phyloP scores from a whole-genome alignment of 2,329 filamentous ascomycete species.

The Didymella keratinophila region DNA sequence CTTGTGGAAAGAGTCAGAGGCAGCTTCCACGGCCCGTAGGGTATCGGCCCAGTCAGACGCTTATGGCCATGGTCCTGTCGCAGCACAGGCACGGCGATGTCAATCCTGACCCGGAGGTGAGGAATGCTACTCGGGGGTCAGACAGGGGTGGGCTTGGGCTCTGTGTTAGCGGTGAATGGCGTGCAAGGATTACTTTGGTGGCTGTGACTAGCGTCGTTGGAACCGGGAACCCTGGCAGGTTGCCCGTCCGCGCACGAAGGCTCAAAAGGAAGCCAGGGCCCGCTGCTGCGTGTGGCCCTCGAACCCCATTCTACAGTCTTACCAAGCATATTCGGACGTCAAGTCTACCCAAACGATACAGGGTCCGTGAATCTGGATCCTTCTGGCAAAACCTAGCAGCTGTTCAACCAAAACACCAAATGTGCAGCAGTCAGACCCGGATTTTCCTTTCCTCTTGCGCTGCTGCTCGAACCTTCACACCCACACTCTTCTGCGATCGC shows the following conservation, averaged over 20 bases:
- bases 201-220: slow-evolving; percentile 17
- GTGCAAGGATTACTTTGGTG: not conserved
- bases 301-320: slow-evolving; percentile 29
- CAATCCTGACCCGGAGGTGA: slow-evolving; percentile 37
- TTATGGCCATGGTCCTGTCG: slow-evolving; percentile 22
- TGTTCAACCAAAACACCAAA: slow-evolving; percentile 35
- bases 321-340: slow-evolving; percentile 42
- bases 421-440: slow-evolving; percentile 48
- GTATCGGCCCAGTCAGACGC: slow-evolving; percentile 26
- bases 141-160: slow-evolving; percentile 29
- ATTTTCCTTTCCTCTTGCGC: slow-evolving; percentile 40
- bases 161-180: slow-evolving; percentile 25
- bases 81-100: slow-evolving; percentile 32
- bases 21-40: not conserved
- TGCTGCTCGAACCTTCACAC: slow-evolving; percentile 41
- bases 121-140: slow-evolving; percentile 27
- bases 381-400: slow-evolving; percentile 42
- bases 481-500: slow-evolving; percentile 29
- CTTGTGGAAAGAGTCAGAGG: slow-evolving; percentile 4
- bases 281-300: slow-evolving; percentile 29
- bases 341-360: slow-evolving; percentile 26
- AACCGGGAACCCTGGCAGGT: slow-evolving; percentile 12
- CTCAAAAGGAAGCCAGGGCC: slow-evolving; percentile 35
- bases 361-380: slow-evolving; percentile 43
- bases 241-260: slow-evolving; percentile 28